Evolutionary conservation across 306 rosid species (phyloP).

Genomic region (Fragaria iinumae): DNA sequence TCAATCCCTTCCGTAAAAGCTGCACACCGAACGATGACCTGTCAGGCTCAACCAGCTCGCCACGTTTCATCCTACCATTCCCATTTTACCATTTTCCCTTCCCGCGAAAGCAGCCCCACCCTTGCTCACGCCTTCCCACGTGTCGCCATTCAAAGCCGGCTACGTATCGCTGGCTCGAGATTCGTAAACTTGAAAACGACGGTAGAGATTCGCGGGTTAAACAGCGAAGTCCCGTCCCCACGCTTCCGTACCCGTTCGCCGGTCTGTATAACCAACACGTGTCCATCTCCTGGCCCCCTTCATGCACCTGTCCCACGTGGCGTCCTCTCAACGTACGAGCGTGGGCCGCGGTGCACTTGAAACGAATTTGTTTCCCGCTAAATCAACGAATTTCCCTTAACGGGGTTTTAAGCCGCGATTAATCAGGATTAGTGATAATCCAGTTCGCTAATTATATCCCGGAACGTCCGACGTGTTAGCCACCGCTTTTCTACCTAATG

Average conservation of each 20-base stretch:
- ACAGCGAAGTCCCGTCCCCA: conserved; percentile 10
- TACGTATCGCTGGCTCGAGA: background rate
- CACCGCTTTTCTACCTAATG: conserved; percentile 31
- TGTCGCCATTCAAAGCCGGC: fast-evolving
- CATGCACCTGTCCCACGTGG: conserved; percentile 26
- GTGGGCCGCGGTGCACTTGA: background rate
- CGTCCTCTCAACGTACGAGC: background rate
- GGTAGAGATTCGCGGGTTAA: conserved; percentile 16
- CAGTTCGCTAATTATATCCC: conserved; percentile 17
- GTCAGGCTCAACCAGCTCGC: background rate
- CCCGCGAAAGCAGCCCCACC: background rate
- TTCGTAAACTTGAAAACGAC: background rate
- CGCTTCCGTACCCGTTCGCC: conserved; percentile 3
- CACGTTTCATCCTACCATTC: conserved; percentile 5
- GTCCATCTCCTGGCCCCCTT: background rate
- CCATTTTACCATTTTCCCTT: background rate
- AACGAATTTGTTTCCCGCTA: conserved; percentile 19
- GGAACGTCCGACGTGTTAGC: conserved; percentile 29
- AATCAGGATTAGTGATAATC: conserved; percentile 10
- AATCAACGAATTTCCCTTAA: conserved; percentile 2
- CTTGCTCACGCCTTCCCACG: background rate
- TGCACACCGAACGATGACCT: conserved; percentile 12
- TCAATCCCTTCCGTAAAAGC: background rate
- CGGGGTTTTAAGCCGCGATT: background rate
- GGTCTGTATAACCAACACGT: conserved; percentile 4